Evolutionary conservation across 192 early-diverging fungal species (phyloP).

Genomic region (Gaertneriomyces semiglobifer): DNA sequence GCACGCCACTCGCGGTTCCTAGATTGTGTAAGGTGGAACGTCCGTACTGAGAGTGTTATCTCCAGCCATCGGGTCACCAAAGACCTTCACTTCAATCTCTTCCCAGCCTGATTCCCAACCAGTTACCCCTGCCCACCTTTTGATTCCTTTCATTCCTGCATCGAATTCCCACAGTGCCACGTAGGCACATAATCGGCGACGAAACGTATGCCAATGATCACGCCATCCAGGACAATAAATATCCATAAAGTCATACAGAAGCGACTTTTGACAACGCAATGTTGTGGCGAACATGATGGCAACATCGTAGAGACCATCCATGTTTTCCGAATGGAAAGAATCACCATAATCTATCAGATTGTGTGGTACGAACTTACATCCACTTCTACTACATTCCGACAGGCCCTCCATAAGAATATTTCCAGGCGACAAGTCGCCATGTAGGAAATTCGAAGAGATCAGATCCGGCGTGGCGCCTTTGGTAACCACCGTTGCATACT

Average conservation of each 20-base stretch:
- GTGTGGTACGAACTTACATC: background rate
- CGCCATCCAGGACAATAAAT: conserved; percentile 9
- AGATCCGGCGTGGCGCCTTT: background rate
- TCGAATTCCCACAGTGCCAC: conserved; percentile 26
- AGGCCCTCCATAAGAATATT: conserved; percentile 19
- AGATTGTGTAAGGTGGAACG: no score
- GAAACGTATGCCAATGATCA: background rate
- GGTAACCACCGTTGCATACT: background rate
- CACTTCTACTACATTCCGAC: no score
- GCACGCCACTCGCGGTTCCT: no score
- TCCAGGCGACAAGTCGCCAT: conserved; percentile 32
- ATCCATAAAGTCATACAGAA: conserved; percentile 19
- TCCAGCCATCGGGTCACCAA: background rate
- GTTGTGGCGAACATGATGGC: conserved; percentile 14
- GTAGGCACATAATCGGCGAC: conserved; percentile 13
- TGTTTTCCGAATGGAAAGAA: background rate
- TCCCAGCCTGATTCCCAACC: conserved; percentile 9
- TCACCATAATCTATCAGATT: conserved; percentile 35
- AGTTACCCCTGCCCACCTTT: conserved; percentile 2
- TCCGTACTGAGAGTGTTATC: no score
- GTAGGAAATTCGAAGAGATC: conserved; percentile 6
- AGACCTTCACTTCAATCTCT: conserved; percentile 2
- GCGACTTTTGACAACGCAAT: conserved; percentile 5
- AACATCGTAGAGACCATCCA: conserved; percentile 32
- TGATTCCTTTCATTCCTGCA: conserved; percentile 13